Base-by-base conservation (phyloP, 1,284 basidiomycete species). In the Puccinia horiana region DNA sequence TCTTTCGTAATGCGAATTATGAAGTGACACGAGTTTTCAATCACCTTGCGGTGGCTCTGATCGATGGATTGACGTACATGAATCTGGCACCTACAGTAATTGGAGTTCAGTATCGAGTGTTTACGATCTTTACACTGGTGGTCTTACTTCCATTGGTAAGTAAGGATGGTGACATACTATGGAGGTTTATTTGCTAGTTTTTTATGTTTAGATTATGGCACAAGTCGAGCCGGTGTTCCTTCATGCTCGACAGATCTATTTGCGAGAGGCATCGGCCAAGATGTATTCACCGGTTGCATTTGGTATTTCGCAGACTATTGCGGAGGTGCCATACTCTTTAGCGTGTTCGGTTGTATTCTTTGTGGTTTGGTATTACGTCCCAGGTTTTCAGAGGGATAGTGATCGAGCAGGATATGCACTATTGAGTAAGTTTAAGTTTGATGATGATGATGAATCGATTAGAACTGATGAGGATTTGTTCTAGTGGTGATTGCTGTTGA, bases 211-310 rank as follows among this genome's bases (percentile, higher is more conserved):
- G 80, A 89, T 94, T 84, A 92, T 93, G 89, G 88, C 90, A 1
- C 92, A 93, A 87, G 92, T 95, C 82, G 92, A 94, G 87, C 94
- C 94, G 0, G 88, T 93, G 88, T 96, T 94, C 89, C 93, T 96
- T 85, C 89, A 92, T 87, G 93, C 92, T 83, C 89, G 94, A 86
- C 89, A 88, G 76, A 91, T 90, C 54, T 92, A 92, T 86, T 90
- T 92, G 83, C 90, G 93, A 87, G 91, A 91, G 84, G 85, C 87
- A 0, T 87, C 86, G n/a, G 88, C 88, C 63, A 88, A 88, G 86
- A 89, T 89, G 83, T 94, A 94, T 86, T 92, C 91, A 0, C 91
- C 92, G 0, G 91, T 91, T 82, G 92, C 94, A 72, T 96, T 96
- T 86, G 93, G 94, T 16, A 90, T 93, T 72, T 92, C 91, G 11